Evolutionary conservation across 345 rosid species (phyloP), one percentile per base, ranked within the genome.

Genomic region (Erucastrum elatum): DNA sequence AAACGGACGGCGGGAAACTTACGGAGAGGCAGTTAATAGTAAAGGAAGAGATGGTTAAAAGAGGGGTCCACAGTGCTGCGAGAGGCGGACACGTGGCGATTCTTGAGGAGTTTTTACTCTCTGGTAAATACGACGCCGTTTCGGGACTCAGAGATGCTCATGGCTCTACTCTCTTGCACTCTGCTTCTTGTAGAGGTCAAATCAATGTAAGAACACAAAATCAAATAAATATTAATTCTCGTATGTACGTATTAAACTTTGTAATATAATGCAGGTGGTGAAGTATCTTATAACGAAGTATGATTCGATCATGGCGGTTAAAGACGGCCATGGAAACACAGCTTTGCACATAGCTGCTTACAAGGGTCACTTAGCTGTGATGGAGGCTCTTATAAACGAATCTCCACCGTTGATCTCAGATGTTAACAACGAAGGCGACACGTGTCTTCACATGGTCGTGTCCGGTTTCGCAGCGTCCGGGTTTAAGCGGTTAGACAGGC

Each of bases 81-180:
- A 87, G 98, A 82, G 97, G 99, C 3, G 97, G 99, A 72, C 89
- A 88, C 87, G 83, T 87, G 90, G 88, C 85, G 81, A 83, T 93
- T 30, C 73, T 91, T 70, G 87, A 76, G 81, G 85, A 87, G 71
- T 66, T 90, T 53, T 58, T 90, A 41, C 69, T 82, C 35, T 21
- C 86, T 6, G 76, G 74, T 5, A 87, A 77, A 69, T 84, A 82
- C 41, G 80, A 55, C n/a, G 85, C 77, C 85, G 86, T 84, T 76
- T 65, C 81, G 26, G 85, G 10, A 21, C 90, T 78, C 62, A 84
- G 83, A 76, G 98, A 93, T 78, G 82, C 75, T 67, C 88, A 83
- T 67, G 94, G 97, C 2, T 89, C 91, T 15, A 89, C 91, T 17
- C 41, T 95, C 46, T 80, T 95, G 85, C 99, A 95, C 78, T 80